These are phyloP conservation scores for Globisporangium mamillatum DNA, from an alignment of 352 stramenopile genomes.

Conservation along the genomic window DNA sequence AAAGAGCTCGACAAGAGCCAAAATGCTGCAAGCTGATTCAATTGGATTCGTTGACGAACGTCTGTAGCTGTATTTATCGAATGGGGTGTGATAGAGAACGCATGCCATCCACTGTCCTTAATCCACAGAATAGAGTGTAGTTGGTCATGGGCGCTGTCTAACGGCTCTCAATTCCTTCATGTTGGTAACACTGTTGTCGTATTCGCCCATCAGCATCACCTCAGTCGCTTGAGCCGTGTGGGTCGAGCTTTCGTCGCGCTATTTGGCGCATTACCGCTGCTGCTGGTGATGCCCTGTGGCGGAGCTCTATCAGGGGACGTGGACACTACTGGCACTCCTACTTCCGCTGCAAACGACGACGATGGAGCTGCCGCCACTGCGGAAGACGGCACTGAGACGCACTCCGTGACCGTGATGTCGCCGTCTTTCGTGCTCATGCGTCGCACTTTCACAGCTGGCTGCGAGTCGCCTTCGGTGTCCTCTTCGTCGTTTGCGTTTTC, in stretches of 20 bases:
- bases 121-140: not conserved
- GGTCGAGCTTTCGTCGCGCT: constrained; percentile 18
- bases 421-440: constrained; percentile 18
- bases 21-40: not conserved
- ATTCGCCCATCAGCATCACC: constrained; percentile 6
- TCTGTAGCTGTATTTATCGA: not conserved
- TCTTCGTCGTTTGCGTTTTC: not conserved
- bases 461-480: not conserved
- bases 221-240: constrained; percentile 21
- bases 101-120: not conserved
- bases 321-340: not conserved
- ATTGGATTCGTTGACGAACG: not conserved
- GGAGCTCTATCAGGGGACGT: constrained; percentile 1
- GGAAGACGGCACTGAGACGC: not conserved
- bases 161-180: not conserved
- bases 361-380: not conserved
- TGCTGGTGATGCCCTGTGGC: not conserved
- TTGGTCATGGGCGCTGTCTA: not conserved
- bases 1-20: constrained; percentile 19
- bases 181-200: not conserved
- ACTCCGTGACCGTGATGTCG: constrained; percentile 15
- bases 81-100: not conserved
- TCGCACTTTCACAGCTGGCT: constrained; percentile 11
- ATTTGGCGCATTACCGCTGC: not conserved
- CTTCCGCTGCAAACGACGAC: not conserved